phyloP scores from a whole-genome alignment of 805 yeast species.

The Metschnikowia shivogae region DNA sequence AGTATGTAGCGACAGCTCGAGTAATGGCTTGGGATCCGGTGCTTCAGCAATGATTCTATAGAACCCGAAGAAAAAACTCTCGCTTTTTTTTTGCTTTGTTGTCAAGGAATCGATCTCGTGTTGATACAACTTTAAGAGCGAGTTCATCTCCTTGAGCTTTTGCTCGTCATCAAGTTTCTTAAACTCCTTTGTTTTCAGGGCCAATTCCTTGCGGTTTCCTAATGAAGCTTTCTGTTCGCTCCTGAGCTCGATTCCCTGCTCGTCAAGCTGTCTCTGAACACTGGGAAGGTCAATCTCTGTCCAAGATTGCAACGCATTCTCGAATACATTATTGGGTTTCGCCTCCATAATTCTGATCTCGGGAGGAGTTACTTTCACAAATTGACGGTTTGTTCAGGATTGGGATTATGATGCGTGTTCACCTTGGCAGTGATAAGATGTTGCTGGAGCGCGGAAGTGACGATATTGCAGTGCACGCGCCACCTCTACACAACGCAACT shows the following conservation, averaged over 20 bases:
- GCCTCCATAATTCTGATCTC: not conserved
- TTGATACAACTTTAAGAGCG: constrained; percentile 75
- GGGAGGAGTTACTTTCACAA: no score
- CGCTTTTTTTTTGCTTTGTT: constrained; percentile 69
- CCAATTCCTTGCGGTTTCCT: constrained; percentile 68
- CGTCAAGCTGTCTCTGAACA: constrained; percentile 70
- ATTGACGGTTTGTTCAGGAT: no score
- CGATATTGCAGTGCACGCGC: no score
- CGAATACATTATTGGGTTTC: constrained; percentile 11
- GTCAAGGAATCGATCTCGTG: constrained; percentile 83
- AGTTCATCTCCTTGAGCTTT: constrained; percentile 61
- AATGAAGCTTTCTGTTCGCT: constrained; percentile 66
- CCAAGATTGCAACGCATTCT: constrained; percentile 66
- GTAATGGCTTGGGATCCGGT: constrained; percentile 85
- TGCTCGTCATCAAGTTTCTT: constrained; percentile 64
- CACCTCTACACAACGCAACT: no score
- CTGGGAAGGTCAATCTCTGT: constrained; percentile 63
- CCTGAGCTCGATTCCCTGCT: constrained; percentile 67
- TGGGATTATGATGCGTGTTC: no score
- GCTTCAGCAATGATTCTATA: constrained; percentile 81
- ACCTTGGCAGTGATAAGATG: no score
- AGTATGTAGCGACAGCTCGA: constrained; percentile 66
- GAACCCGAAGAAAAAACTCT: constrained; percentile 65
- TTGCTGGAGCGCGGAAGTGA: no score
- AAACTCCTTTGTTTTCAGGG: constrained; percentile 82